Base-by-base conservation (phyloP, 495 filamentous ascomycete species). In the Hypoxylon lienhwacheense region DNA sequence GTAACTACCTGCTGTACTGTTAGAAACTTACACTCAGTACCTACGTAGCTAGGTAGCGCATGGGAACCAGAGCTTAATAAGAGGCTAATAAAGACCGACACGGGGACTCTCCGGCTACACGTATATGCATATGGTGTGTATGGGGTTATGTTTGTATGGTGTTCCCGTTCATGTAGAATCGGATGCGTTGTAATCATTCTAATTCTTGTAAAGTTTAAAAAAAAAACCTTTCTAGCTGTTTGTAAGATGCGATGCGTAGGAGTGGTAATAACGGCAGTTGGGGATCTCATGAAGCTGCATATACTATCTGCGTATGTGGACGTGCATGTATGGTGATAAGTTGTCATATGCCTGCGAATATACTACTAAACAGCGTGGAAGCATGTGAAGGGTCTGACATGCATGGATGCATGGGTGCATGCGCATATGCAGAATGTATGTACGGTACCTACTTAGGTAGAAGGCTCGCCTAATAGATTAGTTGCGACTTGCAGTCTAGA, bases 351-450 rank as follows among this genome's bases (percentile, higher is more conserved):
- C 29, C 31, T 40, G 40, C 32, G 52, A 55, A 32, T 55, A 55
- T 8, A 8, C 8, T 26, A 5, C 24, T 55, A 61, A 52, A 48
- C 52, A 42, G 34, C 33, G 14, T 47, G 29, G 50, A 50, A 50
- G 50, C 57, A 61, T 54, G 47, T 61, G 58, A 55, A 61, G 34
- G n/a, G 22, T 36, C 29, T 55, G 51, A 55, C 47, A 55, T 61
- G 49, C 49, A 50, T 55, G 39, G 28, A 45, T 42, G 24, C 24
- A 55, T 29, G 29, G 22, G 39, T 20, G 48, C 34, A 20, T 43
- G 32, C 11, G 15, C 26, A 21, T 25, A 48, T 49, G 36, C 21
- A 54, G 7, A 2, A 44, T 48, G 10, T 34, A 19, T 41, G n/a
- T 41, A 24, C 10, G n/a, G 21, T 29, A 26, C 8, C 10, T 17